Evolutionary conservation across 129 eudicot species (phyloP), one percentile per base, ranked within the genome.

Genomic region (Calendula officinalis): DNA sequence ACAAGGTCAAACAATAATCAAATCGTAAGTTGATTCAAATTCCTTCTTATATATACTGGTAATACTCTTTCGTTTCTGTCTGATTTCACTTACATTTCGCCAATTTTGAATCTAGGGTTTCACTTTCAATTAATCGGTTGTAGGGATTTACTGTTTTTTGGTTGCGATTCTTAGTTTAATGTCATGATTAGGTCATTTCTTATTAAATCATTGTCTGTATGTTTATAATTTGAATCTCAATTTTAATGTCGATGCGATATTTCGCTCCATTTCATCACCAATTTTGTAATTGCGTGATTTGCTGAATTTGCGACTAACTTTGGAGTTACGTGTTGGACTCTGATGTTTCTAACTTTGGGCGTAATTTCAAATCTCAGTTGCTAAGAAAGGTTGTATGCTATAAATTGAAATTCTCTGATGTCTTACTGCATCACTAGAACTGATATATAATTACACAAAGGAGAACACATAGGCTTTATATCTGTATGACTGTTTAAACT

Each of bases 41-140:
- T 50, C 71, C 68, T 61, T 36, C 53, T 12, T 48, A 45, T 59
- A 11, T 63, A 34, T 3, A 35, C 58, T 42, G 86, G 77, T 44
- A 69, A 49, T 58, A 35, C 59, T 56, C 46, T 15, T 37, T 40
- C 43, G 35, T 36, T 38, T 40, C n/a, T 14, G 67, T 83, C 15
- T 4, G 39, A 50, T 17, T 76, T 14, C 48, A 72, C 67, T 38
- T 68, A 17, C 71, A 83, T 73, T 83, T 42, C 35, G 12, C 45
- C 41, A 55, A 49, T 72, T 62, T 74, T 74, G 68, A 82, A 81
- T 77, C 76, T 82, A 86, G 89, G 94, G 94, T 86, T 86, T 68
- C 37, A 33, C 32, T 64, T 58, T 69, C 49, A 35, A 34, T 38
- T 36, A 7, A 56, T 30, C 61, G 22, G 56, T 67, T 68, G 63